These are phyloP conservation scores for Henckelia pumila DNA, from an alignment of 257 asterid genomes.

Conservation along the genomic window DNA sequence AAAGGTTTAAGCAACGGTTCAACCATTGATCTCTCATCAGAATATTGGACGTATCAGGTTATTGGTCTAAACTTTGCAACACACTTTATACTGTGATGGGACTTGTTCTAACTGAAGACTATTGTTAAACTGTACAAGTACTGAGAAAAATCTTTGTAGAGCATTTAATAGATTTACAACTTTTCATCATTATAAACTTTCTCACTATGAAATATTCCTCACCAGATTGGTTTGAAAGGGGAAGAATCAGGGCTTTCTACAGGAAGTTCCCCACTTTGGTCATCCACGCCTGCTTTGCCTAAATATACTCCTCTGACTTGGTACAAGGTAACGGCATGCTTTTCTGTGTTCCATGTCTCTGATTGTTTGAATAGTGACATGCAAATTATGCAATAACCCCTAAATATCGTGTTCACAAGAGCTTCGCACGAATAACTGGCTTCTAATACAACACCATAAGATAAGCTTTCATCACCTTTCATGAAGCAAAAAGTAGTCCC, in stretches of 20 bases:
- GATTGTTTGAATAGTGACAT: no score
- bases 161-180: background rate
- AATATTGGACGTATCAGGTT: background rate
- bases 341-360: no score
- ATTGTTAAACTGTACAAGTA: background rate
- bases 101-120: background rate
- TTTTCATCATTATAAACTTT: background rate
- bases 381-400: no score
- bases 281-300: background rate
- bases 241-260: background rate
- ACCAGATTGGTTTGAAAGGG: background rate
- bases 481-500: background rate
- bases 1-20: conserved; percentile 1
- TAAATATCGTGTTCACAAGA: no score
- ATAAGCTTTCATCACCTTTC: background rate
- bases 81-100: background rate
- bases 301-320: background rate
- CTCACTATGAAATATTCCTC: background rate
- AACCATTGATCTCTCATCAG: background rate
- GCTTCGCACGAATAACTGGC: background rate
- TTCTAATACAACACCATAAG: background rate
- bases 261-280: conserved; percentile 1
- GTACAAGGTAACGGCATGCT: background rate
- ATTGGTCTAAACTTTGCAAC: background rate
- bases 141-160: background rate